phyloP scores from a whole-genome alignment of 2,329 filamentous ascomycete genomes.

The Dothideomycetes sp. region DNA sequence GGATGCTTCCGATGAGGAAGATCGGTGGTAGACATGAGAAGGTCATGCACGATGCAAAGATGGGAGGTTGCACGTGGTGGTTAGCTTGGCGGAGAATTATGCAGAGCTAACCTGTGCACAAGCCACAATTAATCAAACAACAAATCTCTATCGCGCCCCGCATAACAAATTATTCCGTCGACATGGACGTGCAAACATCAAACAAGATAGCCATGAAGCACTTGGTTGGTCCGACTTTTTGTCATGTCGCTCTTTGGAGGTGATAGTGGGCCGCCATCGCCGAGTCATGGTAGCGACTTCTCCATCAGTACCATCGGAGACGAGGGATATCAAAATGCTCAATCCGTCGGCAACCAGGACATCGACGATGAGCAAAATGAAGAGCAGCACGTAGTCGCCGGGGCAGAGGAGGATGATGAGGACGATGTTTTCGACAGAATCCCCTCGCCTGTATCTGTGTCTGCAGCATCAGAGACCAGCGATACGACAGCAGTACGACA shows the following conservation, averaged over 20 bases:
- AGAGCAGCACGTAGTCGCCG: background rate
- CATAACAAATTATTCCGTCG: too few relatives aligned
- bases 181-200: too few relatives aligned
- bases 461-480: constrained; percentile 5
- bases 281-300: constrained; percentile 7
- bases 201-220: too few relatives aligned
- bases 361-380: background rate
- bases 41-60: too few relatives aligned
- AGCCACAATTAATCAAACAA: too few relatives aligned
- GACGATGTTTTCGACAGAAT: background rate
- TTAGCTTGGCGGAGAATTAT: too few relatives aligned
- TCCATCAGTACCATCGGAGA: constrained; percentile 10
- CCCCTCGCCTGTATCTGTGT: background rate
- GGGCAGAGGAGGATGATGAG: background rate
- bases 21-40: too few relatives aligned
- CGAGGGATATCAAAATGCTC: background rate
- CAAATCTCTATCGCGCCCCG: too few relatives aligned
- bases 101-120: too few relatives aligned
- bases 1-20: too few relatives aligned
- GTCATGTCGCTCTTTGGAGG: constrained; percentile 9
- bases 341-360: constrained; percentile 2
- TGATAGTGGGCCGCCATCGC: constrained; percentile 2
- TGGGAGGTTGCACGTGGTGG: too few relatives aligned
- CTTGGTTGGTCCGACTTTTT: too few relatives aligned
- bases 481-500: background rate